Evolutionary conservation across 345 rosid species (phyloP).

Genomic region (Camelina hispida): DNA sequence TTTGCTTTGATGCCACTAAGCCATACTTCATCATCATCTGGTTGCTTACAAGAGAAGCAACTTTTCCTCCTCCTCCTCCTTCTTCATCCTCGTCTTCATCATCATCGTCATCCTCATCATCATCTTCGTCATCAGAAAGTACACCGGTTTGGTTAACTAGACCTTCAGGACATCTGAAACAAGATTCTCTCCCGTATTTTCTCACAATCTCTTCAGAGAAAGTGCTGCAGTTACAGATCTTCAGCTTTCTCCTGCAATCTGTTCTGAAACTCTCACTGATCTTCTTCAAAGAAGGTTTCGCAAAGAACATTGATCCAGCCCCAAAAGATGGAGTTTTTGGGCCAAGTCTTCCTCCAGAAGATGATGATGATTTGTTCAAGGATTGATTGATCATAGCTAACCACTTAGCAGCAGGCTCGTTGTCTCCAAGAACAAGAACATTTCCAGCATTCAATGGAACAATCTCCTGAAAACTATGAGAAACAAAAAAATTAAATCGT

Average conservation of each 20-base stretch:
- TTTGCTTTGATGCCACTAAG: constrained; percentile 83
- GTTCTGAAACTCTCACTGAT: constrained; percentile 82
- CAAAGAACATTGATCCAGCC: constrained; percentile 70
- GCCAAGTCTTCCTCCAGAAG: constrained; percentile 29
- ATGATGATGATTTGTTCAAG: constrained; percentile 58
- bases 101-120: constrained; percentile 47
- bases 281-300: constrained; percentile 71
- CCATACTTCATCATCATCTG: constrained; percentile 63
- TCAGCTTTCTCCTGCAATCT: constrained; percentile 69
- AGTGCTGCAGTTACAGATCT: constrained; percentile 74
- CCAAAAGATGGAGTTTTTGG: constrained; percentile 46
- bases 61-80: constrained; percentile 26
- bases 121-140: constrained; percentile 75
- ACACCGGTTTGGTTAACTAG: constrained; percentile 53
- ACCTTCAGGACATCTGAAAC: constrained; percentile 70
- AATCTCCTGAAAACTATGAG: constrained; percentile 89
- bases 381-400: constrained; percentile 73
- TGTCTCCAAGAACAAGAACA: constrained; percentile 89
- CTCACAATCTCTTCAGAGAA: constrained; percentile 54
- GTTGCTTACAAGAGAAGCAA: constrained; percentile 44
- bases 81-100: constrained; percentile 33
- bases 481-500: neutral
- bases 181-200: constrained; percentile 68
- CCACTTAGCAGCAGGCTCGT: constrained; percentile 96
- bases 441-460: constrained; percentile 98